Conservation (phyloP, 1,284 basidiomycete genomes). For the Trametes polyzona region DNA sequence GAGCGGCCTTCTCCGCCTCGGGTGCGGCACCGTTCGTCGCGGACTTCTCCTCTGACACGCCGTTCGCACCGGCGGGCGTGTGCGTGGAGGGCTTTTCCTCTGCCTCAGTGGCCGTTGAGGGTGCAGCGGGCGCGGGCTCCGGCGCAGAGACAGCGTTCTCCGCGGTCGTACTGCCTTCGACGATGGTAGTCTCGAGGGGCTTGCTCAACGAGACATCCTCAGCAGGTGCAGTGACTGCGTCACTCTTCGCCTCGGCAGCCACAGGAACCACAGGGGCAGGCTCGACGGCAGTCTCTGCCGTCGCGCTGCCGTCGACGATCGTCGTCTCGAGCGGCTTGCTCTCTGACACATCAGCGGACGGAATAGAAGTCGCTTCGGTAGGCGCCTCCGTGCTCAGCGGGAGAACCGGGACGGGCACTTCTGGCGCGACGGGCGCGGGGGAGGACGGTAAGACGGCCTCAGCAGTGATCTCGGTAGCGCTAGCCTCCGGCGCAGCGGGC, state of each 20-base stretch:
- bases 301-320: constrained; percentile 22
- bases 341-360: constrained; percentile 20
- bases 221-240: neutral
- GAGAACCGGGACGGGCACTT: constrained; percentile 23
- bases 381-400: constrained; percentile 21
- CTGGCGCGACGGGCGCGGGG: constrained; percentile 17
- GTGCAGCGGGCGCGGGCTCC: constrained; percentile 2
- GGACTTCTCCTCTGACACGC: constrained; percentile 10
- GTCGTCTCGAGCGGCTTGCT: constrained; percentile 23
- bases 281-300: constrained; percentile 12
- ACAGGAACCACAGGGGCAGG: constrained; percentile 22
- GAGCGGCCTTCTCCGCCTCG: constrained; percentile 19
- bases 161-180: constrained; percentile 14
- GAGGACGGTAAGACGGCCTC: constrained; percentile 21
- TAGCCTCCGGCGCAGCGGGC: constrained; percentile 5
- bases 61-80: constrained; percentile 16
- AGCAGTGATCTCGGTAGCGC: constrained; percentile 2
- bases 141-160: constrained; percentile 7
- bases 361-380: constrained; percentile 5
- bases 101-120: no score
- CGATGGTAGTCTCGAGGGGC: constrained; percentile 15
- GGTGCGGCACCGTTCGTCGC: constrained; percentile 24
- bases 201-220: constrained; percentile 8
- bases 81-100: constrained; percentile 24
- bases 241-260: constrained; percentile 3